Evolutionary conservation across 768 basidiomycete species (phyloP).

Genomic region (Postia placenta): DNA sequence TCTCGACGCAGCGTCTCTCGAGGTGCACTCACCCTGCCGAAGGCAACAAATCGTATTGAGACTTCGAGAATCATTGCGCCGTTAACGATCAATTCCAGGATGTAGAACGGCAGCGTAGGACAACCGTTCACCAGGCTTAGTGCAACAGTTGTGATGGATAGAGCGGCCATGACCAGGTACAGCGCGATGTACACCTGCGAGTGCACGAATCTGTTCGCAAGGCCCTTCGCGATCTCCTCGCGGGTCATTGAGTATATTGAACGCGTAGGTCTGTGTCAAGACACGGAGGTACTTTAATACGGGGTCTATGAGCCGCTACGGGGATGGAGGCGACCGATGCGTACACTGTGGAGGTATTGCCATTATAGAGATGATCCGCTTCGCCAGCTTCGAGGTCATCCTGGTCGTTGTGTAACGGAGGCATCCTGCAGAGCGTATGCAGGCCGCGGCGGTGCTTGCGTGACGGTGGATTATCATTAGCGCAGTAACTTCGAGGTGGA

Average conservation of each 20-base stretch:
- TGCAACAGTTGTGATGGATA: slow-evolving; percentile 82
- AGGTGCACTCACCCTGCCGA: slow-evolving; percentile 68
- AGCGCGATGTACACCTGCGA: slow-evolving; percentile 83
- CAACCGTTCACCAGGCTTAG: slow-evolving; percentile 81
- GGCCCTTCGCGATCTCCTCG: slow-evolving; percentile 74
- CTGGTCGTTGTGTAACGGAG: slow-evolving; percentile 18
- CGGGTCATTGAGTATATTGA: slow-evolving; percentile 85
- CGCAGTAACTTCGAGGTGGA: too few relatives aligned
- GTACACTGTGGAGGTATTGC: slow-evolving; percentile 17
- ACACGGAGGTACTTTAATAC: slow-evolving; percentile 15
- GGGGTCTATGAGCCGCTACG: slow-evolving; percentile 14
- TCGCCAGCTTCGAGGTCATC: slow-evolving; percentile 27
- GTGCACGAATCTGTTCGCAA: slow-evolving; percentile 88
- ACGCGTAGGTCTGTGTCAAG: slow-evolving; percentile 50
- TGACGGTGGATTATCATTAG: too few relatives aligned
- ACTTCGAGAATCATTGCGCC: slow-evolving; percentile 93
- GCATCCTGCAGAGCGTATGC: too few relatives aligned
- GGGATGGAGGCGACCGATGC: slow-evolving; percentile 8
- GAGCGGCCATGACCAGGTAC: slow-evolving; percentile 83
- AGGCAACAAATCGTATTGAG: slow-evolving; percentile 83
- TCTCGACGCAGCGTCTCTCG: neutral
- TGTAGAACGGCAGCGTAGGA: slow-evolving; percentile 81
- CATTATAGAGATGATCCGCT: slow-evolving; percentile 22
- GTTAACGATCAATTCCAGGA: slow-evolving; percentile 87
- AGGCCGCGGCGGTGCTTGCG: too few relatives aligned